A percentile compares a stretch with the other conserved stretches of the same genome.
Conservation (phyloP, 805 yeast species). For the Candida railenensis region DNA sequence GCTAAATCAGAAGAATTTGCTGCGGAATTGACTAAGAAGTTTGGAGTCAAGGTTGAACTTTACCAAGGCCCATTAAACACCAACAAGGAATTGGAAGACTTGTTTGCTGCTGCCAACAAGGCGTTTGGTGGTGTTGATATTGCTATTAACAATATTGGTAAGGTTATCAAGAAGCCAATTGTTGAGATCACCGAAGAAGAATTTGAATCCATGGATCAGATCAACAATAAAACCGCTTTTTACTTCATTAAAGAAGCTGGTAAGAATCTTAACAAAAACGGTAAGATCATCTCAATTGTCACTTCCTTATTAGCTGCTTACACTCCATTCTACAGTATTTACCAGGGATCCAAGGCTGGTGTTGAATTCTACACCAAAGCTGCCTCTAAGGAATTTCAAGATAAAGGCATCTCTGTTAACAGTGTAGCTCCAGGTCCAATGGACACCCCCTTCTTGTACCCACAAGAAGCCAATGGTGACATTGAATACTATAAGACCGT, state of each 20-base stretch:
- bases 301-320: conserved; percentile 69
- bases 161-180: conserved; percentile 61
- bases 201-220: conserved; percentile 50
- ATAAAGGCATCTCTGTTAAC: conserved; percentile 48
- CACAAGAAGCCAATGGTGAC: conserved; percentile 54
- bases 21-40: conserved; percentile 30
- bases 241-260: conserved; percentile 60
- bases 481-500: conserved; percentile 56
- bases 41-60: conserved; percentile 40
- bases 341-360: conserved; percentile 58
- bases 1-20: conserved; percentile 36
- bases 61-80: conserved; percentile 43
- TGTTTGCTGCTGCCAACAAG: conserved; percentile 46
- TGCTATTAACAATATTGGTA: conserved; percentile 69
- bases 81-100: conserved; percentile 39
- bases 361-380: conserved; percentile 54
- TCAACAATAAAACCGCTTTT: conserved; percentile 61
- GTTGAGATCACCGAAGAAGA: conserved; percentile 53
- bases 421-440: conserved; percentile 66
- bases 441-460: conserved; percentile 66
- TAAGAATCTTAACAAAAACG: conserved; percentile 47
- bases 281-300: conserved; percentile 55
- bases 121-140: conserved; percentile 54
- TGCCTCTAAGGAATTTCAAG: conserved; percentile 52
- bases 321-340: conserved; percentile 49